phyloP scores from a whole-genome alignment of 495 filamentous ascomycete genomes.

The Neurospora sp. region DNA sequence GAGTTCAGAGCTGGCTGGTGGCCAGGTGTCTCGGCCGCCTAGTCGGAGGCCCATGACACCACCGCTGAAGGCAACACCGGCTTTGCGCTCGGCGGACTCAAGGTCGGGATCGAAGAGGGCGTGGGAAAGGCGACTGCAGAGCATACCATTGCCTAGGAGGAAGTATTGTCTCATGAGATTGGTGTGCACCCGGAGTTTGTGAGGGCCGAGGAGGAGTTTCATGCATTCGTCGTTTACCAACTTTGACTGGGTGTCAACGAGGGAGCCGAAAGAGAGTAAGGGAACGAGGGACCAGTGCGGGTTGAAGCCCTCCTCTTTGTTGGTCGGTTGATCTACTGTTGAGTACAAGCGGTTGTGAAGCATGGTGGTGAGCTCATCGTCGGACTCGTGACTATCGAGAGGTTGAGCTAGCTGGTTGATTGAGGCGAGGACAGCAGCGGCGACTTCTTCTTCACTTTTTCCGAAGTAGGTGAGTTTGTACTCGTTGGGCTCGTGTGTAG shows the following conservation, averaged over 20 bases:
- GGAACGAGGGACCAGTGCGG: constrained; percentile 65
- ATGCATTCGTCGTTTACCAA: constrained; percentile 70
- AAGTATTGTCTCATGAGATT: constrained; percentile 69
- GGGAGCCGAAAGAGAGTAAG: constrained; percentile 62
- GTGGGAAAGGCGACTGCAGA: constrained; percentile 65
- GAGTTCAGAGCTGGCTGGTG: constrained; percentile 85
- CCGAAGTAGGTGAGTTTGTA: constrained; percentile 37
- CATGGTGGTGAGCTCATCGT: constrained; percentile 23
- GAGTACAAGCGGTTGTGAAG: constrained; percentile 19
- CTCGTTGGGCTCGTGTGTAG: background rate
- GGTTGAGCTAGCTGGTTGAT: constrained; percentile 34
- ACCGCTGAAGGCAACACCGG: constrained; percentile 55
- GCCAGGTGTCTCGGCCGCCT: constrained; percentile 70
- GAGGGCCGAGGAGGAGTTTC: constrained; percentile 66
- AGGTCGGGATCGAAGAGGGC: constrained; percentile 84
- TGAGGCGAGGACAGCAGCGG: constrained; percentile 38
- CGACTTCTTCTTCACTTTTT: constrained; percentile 37
- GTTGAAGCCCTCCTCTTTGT: constrained; percentile 33
- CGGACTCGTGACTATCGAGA: constrained; percentile 6
- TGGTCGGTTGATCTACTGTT: background rate
- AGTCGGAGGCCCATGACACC: constrained; percentile 72
- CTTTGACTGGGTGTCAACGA: constrained; percentile 61
- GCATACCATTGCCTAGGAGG: constrained; percentile 73
- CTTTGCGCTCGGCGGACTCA: constrained; percentile 60
- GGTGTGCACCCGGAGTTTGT: constrained; percentile 66